Percentiles rank a stretch among this genome's conserved stretches.
Conservation (phyloP, 2,329 filamentous ascomycete genomes). For the Sporothrix sp. region DNA sequence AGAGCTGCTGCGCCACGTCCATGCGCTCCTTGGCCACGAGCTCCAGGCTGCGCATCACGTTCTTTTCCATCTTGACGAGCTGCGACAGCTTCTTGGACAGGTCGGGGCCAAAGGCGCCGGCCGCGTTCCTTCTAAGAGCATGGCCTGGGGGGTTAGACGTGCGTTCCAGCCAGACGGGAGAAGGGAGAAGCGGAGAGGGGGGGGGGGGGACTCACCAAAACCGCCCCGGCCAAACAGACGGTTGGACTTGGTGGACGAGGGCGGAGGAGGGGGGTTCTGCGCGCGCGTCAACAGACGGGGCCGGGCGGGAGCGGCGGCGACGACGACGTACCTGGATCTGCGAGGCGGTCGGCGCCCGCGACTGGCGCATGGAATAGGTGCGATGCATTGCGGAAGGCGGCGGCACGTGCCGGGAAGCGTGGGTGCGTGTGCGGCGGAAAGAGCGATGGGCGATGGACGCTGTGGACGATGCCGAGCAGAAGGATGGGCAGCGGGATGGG, state of each 20-base stretch:
- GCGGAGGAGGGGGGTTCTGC: constrained; percentile 85
- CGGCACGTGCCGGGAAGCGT: too few relatives aligned
- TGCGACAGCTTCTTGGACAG: constrained; percentile 95
- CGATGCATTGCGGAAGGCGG: constrained; percentile 68
- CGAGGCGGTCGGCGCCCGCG: constrained; percentile 89
- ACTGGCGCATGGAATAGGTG: constrained; percentile 97
- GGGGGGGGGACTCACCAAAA: constrained; percentile 55
- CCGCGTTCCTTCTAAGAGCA: constrained; percentile 62
- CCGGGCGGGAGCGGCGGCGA: too few relatives aligned
- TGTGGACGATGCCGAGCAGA: not conserved
- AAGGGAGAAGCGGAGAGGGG: constrained; percentile 8
- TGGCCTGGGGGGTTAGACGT: constrained; percentile 35
- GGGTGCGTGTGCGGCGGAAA: not conserved
- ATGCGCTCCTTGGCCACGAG: constrained; percentile 90
- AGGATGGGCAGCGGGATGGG: too few relatives aligned
- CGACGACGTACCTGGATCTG: constrained; percentile 45
- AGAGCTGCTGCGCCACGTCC: constrained; percentile 99
- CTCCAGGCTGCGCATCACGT: constrained; percentile 98
- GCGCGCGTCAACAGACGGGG: not conserved
- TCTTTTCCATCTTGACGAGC: constrained; percentile 99
- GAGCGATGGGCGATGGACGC: not conserved
- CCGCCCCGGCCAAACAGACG: constrained; percentile 81
- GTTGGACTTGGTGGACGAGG: constrained; percentile 82
- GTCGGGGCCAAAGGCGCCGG: constrained; percentile 72
- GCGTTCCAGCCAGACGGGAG: too few relatives aligned